Conservation (phyloP, 139 green algal genomes). For the Chlorella sorokiniana region DNA sequence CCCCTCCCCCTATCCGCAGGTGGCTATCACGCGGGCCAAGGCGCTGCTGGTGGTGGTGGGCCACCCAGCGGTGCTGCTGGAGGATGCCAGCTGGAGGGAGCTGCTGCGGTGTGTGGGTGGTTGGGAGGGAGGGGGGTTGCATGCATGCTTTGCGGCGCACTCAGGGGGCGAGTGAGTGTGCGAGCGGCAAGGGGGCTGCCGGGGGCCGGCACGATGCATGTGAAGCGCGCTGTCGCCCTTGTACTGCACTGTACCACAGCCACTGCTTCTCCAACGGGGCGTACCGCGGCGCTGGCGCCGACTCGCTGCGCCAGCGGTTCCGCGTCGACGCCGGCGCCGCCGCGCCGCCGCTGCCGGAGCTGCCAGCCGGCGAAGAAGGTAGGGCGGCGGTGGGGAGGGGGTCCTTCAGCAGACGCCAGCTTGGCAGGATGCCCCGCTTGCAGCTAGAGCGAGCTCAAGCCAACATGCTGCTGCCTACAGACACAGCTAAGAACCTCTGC, state of each 20-base stretch:
- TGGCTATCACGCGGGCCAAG: slow-evolving; percentile 85
- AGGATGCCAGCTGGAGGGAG: slow-evolving; percentile 73
- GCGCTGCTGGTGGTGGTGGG: slow-evolving; percentile 86
- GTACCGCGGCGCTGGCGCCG: slow-evolving; percentile 47
- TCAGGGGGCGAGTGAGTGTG: too few relatives aligned
- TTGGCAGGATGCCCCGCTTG: too few relatives aligned
- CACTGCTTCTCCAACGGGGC: slow-evolving; percentile 30
- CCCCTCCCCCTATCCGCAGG: background rate
- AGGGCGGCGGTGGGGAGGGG: background rate
- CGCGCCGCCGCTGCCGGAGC: background rate
- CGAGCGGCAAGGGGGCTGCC: background rate
- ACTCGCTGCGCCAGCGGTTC: slow-evolving; percentile 31
- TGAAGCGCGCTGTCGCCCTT: too few relatives aligned
- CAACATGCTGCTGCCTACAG: too few relatives aligned
- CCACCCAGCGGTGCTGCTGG: slow-evolving; percentile 69
- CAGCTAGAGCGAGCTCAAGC: too few relatives aligned
- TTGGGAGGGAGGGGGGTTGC: background rate
- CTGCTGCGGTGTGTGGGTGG: slow-evolving; percentile 59
- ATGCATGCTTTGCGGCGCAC: background rate
- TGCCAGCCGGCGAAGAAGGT: background rate
- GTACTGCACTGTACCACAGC: background rate
- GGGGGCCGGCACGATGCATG: background rate
- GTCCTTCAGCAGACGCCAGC: background rate
- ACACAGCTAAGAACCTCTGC: too few relatives aligned
- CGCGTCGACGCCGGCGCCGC: background rate